These are phyloP conservation scores for Candida mattraensis DNA, from an alignment of 805 yeast species.

Conservation along the genomic window DNA sequence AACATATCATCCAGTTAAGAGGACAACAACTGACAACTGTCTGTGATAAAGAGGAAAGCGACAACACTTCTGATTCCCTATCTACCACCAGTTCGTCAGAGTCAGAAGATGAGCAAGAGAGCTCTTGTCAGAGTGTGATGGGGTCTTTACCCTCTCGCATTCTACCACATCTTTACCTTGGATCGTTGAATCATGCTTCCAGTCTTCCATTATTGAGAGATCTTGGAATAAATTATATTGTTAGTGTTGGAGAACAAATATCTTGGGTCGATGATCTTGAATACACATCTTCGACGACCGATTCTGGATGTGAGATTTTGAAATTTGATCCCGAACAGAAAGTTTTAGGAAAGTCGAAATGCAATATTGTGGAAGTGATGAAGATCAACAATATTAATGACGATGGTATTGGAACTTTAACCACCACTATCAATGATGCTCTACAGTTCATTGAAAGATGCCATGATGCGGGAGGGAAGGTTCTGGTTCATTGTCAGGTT, in stretches of 20 bases:
- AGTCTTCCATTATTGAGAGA: conserved; percentile 59
- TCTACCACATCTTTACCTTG: conserved; percentile 80
- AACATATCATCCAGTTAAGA: conserved; percentile 32
- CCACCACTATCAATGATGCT: conserved; percentile 59
- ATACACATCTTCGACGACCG: conserved; percentile 18
- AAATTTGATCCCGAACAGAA: conserved; percentile 20
- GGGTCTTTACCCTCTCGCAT: conserved; percentile 86
- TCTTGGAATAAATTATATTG: conserved; percentile 69
- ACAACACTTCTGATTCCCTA: conserved; percentile 3
- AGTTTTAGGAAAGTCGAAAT: conserved; percentile 16
- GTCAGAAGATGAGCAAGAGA: conserved; percentile 14
- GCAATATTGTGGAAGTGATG: conserved; percentile 50
- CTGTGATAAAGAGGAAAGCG: conserved; percentile 3
- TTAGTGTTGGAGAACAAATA: conserved; percentile 82
- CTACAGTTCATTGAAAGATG: conserved; percentile 64
- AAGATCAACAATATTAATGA: conserved; percentile 76
- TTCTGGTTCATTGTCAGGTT: conserved; percentile 89
- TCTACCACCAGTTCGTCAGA: conserved; percentile 6
- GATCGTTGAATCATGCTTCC: conserved; percentile 81
- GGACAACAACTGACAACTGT: conserved; percentile 14
- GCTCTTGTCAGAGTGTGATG: conserved; percentile 35
- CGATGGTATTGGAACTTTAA: conserved; percentile 83
- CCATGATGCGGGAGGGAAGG: conserved; percentile 43
- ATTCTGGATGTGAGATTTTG: conserved; percentile 32
- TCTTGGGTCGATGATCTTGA: conserved; percentile 52